phyloP scores from a whole-genome alignment of 306 rosid species.

The Cucumis melo region DNA sequence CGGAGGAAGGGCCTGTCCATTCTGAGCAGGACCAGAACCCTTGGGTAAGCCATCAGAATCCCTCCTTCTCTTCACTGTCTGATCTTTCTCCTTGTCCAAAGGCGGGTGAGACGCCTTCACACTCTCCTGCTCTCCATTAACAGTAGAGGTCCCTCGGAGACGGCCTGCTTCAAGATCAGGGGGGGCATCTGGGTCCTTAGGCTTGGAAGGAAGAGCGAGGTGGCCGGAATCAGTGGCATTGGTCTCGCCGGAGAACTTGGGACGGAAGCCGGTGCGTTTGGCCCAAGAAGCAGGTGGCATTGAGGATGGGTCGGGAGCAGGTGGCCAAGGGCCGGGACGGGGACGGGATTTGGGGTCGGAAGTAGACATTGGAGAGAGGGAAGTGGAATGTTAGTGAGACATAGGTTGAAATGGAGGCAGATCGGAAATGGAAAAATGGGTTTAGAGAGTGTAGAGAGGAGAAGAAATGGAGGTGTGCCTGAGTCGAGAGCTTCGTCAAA shows the following conservation, averaged over 20 bases:
- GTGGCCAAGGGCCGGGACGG: conserved; percentile 86
- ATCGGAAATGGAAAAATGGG: conserved; percentile 17
- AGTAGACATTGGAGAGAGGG: conserved; percentile 29
- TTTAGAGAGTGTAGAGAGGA: neutral
- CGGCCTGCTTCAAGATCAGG: conserved; percentile 62
- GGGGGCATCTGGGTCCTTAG: conserved; percentile 20
- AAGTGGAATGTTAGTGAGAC: conserved; percentile 13
- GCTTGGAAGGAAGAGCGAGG: conserved; percentile 23
- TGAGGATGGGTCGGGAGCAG: conserved; percentile 36
- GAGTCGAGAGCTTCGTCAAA: neutral
- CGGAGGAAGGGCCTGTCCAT: conserved; percentile 26
- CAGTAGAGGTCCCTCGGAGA: conserved; percentile 2
- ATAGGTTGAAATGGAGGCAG: conserved; percentile 21
- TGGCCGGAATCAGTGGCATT: conserved; percentile 56
- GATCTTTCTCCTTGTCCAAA: conserved; percentile 21
- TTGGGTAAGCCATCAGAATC: conserved; percentile 58
- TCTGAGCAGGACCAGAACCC: conserved; percentile 19
- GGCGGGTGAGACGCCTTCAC: conserved; percentile 17
- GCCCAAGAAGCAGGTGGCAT: conserved; percentile 94
- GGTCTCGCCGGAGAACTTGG: conserved; percentile 92
- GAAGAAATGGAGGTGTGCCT: neutral
- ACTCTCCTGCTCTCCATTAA: conserved; percentile 29
- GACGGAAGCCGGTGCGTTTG: conserved; percentile 73
- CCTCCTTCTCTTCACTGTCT: conserved; percentile 43
- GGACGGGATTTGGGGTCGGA: conserved; percentile 52